Evolutionary conservation across 495 filamentous ascomycete species (phyloP), one percentile per base, ranked within the genome.

Genomic region (Talaromyces ruber): DNA sequence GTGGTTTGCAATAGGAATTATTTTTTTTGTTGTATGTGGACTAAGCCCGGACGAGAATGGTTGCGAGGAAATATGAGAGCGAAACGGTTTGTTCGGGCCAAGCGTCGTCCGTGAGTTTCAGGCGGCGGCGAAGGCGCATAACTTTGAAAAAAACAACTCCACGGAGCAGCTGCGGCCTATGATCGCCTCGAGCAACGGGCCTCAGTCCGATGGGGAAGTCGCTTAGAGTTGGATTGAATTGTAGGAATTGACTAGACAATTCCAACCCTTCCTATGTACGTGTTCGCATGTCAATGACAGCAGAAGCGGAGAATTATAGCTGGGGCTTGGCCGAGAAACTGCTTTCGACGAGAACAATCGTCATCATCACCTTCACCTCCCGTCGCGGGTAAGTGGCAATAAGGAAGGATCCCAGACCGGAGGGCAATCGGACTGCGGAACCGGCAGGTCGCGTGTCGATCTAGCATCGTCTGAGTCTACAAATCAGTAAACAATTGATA

Each of bases 1-100:
- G 22, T 54, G 51, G 22, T 54, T 54, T 25, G 26, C 51, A 54
- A 54, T 54, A 16, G 5, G 43, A 47, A 47, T 18, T 47, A 9
- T 58, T 62, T n/a, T 51, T 21, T 63, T 55, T 65, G 66, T 64
- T 32, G 59, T 45, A 65, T 64, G 66, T 62, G 62, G 7, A 34
- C 54, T 57, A 57, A 11, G 29, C 54, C 54, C 54, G 54, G 54
- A 18, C 21, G 54, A 57, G 54, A 14, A 26, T 55, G 52, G 52
- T 14, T 26, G 52, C 11, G 25, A 18, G 47, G 34, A 39, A 39
- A 39, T 39, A 39, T 16, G 18, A 54, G 51, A 54, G 25, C n/a
- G 24, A 54, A 24, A 52, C 51, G 6, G 16, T 26, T 26, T 22
- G 51, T 54, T 28, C 26, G 51, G 26, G 51, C 28, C 43, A 47